Base-by-base conservation (phyloP, 73 alveolate species). In the Stentor roeselii region DNA sequence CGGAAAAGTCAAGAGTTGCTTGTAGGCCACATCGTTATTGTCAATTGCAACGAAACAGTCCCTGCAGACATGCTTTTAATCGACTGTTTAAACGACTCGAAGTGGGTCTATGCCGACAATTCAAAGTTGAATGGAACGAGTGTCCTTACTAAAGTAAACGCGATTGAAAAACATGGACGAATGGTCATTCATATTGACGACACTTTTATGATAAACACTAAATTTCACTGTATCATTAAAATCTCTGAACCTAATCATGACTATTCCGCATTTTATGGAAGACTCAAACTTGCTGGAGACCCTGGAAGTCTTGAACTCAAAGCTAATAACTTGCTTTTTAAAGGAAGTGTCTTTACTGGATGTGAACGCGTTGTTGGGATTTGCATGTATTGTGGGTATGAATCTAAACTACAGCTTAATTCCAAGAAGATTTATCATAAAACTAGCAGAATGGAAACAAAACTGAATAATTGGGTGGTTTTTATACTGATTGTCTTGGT, bases 1-100 rank as follows among this genome's bases (percentile, higher is more conserved):
- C 32, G 6, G 6, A 39, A 37, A 76, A 14, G 60, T 32, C 32
- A 76, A 67, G 96, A 94, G 76, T 36, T 76, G n/a, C 89, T 89
- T 42, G 93, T 95, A 1, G 80, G 80, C 2, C 50, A 67, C 80
- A 67, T 67, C 2, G 37, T 67, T 27, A 67, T n/a, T n/a, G 80
- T 67, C 14, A 34, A 67, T 27, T 14, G 34, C 21, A 21, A n/a
- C 1, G 50, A 67, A 2, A 32, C 11, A 67, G 42, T 67, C 80
- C 80, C 80, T 21, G 80, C 80, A 21, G 80, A 67, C 80, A 21
- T 34, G 41, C 37, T 67, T 21, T 2, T 67, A 34, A 14, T 67
- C 11, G 80, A 50, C 67, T 50, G 67, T 21, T 6, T 11, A 11
- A 50, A 50, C 67, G 21, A 6, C 6, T 50, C 67, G 67, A 50